Evolutionary conservation across 192 early-diverging fungal genomes (phyloP), one percentile per base, ranked within the genome.

Genomic region (Backusella macrospora): DNA sequence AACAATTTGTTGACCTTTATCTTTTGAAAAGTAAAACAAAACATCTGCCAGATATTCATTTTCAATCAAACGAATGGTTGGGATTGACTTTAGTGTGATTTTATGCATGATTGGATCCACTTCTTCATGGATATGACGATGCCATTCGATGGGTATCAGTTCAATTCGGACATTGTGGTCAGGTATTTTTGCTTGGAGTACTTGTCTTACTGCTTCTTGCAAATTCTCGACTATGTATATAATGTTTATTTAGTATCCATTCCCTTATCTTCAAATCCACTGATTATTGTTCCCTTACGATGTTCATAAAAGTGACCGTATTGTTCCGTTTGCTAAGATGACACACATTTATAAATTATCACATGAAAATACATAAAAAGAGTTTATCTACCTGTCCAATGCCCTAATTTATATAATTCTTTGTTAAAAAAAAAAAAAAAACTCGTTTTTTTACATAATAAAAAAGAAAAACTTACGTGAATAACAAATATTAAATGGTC

Each of bases 221-320:
- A 82, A 29, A 62, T 73, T 68, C 29, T 82, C 80, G 21, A 82
- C 80, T 81, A 68, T 39, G 46, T 16, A 62, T 38, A 13, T 6
- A 37, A 47, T 59, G 26, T 23, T 26, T 23, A 26, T 15, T 52
- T 7, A 21, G 23, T 15, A 70, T 49, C 1, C 6, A 65, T 42
- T 18, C 1, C 10, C 4, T 26, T 63, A 15, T 8, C 6, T 14
- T 4, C 10, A 34, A 34, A 46, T 65, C 3, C 6, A 38, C 9
- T 23, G 9, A 12, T 21, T 23, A 23, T 26, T 26, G 4, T 18
- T 7, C 12, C 59, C 80, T 66, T 70, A 82, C 80, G 62, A 43
- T 82, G 76, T 29, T 82, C 80, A 70, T 76, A 78, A 65, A 82
- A 82, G 44, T 78, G 76, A 1, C 80, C 80, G 71, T 82, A 82